A percentile compares a stretch with the other conserved stretches of the same genome.
These are phyloP conservation scores for Bauhinia variegata DNA, from an alignment of 306 rosid genomes.

Conservation along the genomic window DNA sequence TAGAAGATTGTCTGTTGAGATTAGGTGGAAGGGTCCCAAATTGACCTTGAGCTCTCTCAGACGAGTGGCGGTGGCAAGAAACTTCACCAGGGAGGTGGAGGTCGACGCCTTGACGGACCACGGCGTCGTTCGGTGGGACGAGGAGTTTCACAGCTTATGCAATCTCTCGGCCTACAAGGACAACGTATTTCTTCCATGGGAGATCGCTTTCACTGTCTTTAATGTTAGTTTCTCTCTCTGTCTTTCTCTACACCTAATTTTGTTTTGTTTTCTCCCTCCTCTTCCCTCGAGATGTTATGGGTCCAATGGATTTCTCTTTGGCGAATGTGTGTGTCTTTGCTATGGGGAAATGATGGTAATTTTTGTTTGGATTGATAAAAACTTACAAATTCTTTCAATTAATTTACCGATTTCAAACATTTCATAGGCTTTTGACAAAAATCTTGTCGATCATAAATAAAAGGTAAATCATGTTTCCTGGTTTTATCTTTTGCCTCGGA, in stretches of 20 bases:
- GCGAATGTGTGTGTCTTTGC: not conserved
- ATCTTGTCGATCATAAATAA: not conserved
- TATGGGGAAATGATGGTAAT: not conserved
- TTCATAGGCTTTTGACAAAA: not conserved
- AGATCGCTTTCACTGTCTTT: slow-evolving; percentile 84
- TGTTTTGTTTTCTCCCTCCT: not conserved
- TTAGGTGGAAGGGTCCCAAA: slow-evolving; percentile 94
- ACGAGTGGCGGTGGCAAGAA: slow-evolving; percentile 68
- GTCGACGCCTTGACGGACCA: slow-evolving; percentile 33
- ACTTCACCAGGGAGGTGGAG: slow-evolving; percentile 71
- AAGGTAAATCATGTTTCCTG: not conserved
- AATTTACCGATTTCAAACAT: not conserved
- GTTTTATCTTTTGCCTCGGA: not conserved
- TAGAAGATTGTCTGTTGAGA: slow-evolving; percentile 58
- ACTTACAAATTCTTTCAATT: not conserved
- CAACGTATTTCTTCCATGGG: slow-evolving; percentile 96
- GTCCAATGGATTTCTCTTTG: not conserved
- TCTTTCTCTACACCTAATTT: not conserved
- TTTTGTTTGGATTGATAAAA: not conserved
- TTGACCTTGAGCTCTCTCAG: slow-evolving; percentile 75
- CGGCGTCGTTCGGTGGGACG: slow-evolving; percentile 85
- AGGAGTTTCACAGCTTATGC: slow-evolving; percentile 74
- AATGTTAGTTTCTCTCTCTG: slow-evolving; percentile 55
- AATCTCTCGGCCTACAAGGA: slow-evolving; percentile 72
- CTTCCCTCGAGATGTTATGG: not conserved